These are phyloP conservation scores for Decorospora gaudefroyi DNA, from an alignment of 2,329 filamentous ascomycete species.

Conservation along the genomic window DNA sequence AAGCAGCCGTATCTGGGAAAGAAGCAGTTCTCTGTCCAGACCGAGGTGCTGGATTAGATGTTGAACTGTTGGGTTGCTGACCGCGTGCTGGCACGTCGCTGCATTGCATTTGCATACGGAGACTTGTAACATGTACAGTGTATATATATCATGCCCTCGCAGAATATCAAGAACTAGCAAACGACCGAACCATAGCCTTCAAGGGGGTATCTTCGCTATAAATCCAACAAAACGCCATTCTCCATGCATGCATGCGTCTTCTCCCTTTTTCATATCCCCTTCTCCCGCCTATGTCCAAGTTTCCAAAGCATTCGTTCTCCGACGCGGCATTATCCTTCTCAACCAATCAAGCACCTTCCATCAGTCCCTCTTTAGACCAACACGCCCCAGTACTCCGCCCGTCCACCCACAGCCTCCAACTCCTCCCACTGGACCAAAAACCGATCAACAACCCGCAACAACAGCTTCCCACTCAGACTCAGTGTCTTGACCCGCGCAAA, in stretches of 20 bases:
- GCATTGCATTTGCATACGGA: background rate
- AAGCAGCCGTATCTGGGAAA: conserved; percentile 20
- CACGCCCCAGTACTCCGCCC: conserved; percentile 53
- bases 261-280: background rate
- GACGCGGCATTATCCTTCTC: too few relatives aligned
- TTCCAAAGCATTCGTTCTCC: background rate
- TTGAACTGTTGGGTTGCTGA: too few relatives aligned
- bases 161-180: background rate
- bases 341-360: too few relatives aligned
- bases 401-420: conserved; percentile 55
- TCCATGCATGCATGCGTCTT: background rate
- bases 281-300: too few relatives aligned
- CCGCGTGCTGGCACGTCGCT: background rate
- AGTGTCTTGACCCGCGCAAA: conserved; percentile 84
- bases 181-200: too few relatives aligned
- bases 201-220: conserved; percentile 21
- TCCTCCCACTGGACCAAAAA: conserved; percentile 81
- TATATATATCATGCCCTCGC: conserved; percentile 24
- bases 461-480: conserved; percentile 80
- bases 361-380: conserved; percentile 33
- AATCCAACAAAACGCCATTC: conserved; percentile 12
- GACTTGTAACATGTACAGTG: conserved; percentile 26
- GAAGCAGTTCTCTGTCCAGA: conserved; percentile 13
- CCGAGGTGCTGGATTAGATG: conserved; percentile 20
- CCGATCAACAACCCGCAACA: conserved; percentile 72